Evolutionary conservation across 2,329 filamentous ascomycete genomes (phyloP), one percentile per base, ranked within the genome.

Genomic region (Claviceps sp.): DNA sequence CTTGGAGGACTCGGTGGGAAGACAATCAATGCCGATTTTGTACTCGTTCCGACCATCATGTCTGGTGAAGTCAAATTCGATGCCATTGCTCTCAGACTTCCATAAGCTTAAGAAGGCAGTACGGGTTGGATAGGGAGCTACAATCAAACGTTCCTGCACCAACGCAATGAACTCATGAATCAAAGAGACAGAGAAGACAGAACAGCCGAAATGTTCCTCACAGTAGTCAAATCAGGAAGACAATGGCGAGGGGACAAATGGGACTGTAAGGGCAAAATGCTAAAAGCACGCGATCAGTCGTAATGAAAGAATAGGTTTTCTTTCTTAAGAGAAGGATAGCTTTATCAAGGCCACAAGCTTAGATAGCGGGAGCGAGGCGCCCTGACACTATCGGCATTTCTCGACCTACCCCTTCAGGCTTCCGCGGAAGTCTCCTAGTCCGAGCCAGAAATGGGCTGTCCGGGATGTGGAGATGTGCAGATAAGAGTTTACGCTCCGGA

Each of bases 1-100:
- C 62, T 60, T 37, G 70, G 66, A 1, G 71, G 71, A 16, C 64
- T 68, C 4, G 70, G 69, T 4, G 70, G 70, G 13, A 68, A 61
- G 34, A 53, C 47, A 14, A 54, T 56, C 44, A 43, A 49, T 47
- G 49, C 26, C 36, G 47, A 52, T 39, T 16, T 20, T 26, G 23
- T 45, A 48, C 20, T 40, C 29, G 36, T 48, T 37, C 13, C 17
- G 11, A 16, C 40, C 42, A 8, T 44, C 17, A 8, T 43, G 6
- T 34, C 16, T 22, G n/a, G 22, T 17, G 37, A 23, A 34, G 45
- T 40, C 39, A 38, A 48, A 29, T 26, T 45, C 20, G 34, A 36
- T 13, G 29, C 23, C 20, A 26, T 38, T 23, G 5, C 7, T 23
- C 16, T 46, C 26, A 45, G 40, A 46, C 29, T 6, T 8, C 11